These are phyloP conservation scores for Erigeron canadensis DNA, from an alignment of 129 eudicot genomes.

Conservation along the genomic window DNA sequence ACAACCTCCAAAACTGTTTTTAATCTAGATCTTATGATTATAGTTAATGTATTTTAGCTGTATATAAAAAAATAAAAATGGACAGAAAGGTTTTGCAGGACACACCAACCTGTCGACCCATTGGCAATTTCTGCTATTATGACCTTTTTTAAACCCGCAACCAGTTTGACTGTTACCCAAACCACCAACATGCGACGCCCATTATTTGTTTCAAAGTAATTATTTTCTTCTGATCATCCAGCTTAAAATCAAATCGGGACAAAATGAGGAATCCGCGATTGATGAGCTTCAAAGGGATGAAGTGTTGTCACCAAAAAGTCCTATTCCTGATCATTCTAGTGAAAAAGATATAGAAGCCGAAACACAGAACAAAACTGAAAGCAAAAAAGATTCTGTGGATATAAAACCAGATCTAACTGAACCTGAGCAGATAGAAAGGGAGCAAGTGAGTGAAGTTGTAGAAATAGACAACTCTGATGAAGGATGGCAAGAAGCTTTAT, in stretches of 20 bases:
- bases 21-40: neutral
- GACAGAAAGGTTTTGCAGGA: neutral
- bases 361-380: conserved; percentile 41
- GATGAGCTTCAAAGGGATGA: conserved; percentile 55
- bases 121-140: neutral
- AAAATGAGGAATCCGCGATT: conserved; percentile 40
- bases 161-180: neutral
- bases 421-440: conserved; percentile 29
- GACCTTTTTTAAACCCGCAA: neutral
- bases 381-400: conserved; percentile 31
- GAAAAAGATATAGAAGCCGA: conserved; percentile 63
- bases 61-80: neutral
- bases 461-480: conserved; percentile 68
- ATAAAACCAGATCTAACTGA: conserved; percentile 32
- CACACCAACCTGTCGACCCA: neutral
- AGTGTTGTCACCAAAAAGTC: conserved; percentile 33
- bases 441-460: conserved; percentile 33
- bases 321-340: conserved; percentile 36
- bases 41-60: neutral
- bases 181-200: neutral
- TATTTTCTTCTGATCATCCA: conserved; percentile 26
- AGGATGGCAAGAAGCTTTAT: conserved; percentile 98
- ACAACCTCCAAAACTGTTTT: neutral
- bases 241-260: conserved; percentile 66
- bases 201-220: neutral